Base-by-base conservation (phyloP, 2,329 filamentous ascomycete genomes). In the Fusarium annulatum region DNA sequence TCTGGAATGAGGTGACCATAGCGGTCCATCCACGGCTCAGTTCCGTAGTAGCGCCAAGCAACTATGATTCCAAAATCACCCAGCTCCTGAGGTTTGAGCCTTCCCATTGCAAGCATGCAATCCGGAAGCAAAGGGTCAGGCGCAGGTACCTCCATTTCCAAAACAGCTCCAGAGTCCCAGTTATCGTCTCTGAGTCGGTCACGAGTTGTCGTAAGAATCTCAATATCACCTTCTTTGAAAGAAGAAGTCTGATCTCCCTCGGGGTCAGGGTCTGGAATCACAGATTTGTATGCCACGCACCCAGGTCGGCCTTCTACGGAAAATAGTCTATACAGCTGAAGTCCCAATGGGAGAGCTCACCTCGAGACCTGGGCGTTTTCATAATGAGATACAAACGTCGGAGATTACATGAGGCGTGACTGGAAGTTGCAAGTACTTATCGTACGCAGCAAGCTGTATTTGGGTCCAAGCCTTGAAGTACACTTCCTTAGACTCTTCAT, bases 301-400 rank as follows among this genome's bases (percentile, higher is more conserved):
- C 10, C n/a, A 12, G 16, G 1, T 8, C 5, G 9, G 7, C n/a
- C 16, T 26, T 12, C n/a, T 12, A 23, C 15, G 23, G 15, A n/a
- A 11, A 3, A 21, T 15, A 49, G 28, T 21, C 28, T 49, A 11
- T 16, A 5, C 3, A 49, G 15, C 26, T 30, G 14, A 11, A 49
- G 28, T n/a, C 46, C 46, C 2, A 30, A 3, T 11, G 46, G 46
- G 3, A 49, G 28, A 16, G 28, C 19, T 8, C 5, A 15, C 46
- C 28, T n/a, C 0, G 0, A 2, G 28, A 16, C 4, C 26, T 11
- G 26, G 9, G 28, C 14, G 1, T 33, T 15, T 11, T 11, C 4
- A 10, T 33, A n/a, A 9, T 30, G 12, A n/a, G 15, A 10, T 3
- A 49, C 23, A n/a, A 30, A 7, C 12, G 3, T 30, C 46, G 7